phyloP scores from a whole-genome alignment of 805 yeast genomes.

The Candida silvicultrix region DNA sequence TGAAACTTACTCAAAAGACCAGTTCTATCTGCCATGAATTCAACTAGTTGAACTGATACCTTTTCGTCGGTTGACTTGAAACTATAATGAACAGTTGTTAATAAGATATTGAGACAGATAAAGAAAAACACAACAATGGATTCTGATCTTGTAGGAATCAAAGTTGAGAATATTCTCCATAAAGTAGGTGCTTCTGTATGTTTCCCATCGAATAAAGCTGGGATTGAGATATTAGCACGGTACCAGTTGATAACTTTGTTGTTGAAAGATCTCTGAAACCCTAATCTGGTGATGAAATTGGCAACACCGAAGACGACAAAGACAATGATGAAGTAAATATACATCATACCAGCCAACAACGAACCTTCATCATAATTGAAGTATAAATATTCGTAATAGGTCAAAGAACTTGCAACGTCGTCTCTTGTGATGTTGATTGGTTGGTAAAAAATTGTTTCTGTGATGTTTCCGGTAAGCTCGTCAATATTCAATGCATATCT shows the following conservation, averaged over 20 bases:
- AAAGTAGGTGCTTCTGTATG: slow-evolving; percentile 5
- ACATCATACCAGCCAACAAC: slow-evolving; percentile 24
- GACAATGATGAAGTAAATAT: slow-evolving; percentile 33
- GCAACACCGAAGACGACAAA: slow-evolving; percentile 28
- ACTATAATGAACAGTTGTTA: slow-evolving; percentile 10
- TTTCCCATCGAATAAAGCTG: slow-evolving; percentile 14
- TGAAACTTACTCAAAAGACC: slow-evolving; percentile 20
- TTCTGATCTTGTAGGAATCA: slow-evolving; percentile 19
- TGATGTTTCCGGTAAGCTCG: slow-evolving; percentile 3
- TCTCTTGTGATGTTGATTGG: slow-evolving; percentile 8
- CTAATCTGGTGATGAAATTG: slow-evolving; percentile 24
- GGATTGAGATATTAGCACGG: slow-evolving; percentile 15
- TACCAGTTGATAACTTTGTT: slow-evolving; percentile 12
- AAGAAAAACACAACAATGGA: slow-evolving; percentile 28
- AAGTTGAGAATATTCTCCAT: slow-evolving; percentile 6
- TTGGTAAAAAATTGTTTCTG: slow-evolving; percentile 3
- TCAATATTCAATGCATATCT: slow-evolving; percentile 8
- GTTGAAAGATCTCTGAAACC: slow-evolving; percentile 10
- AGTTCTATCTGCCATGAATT: slow-evolving; percentile 16
- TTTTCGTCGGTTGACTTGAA: not conserved
- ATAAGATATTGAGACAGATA: slow-evolving; percentile 19
- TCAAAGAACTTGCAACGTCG: not conserved
- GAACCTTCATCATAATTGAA: slow-evolving; percentile 16
- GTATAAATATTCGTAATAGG: slow-evolving; percentile 3
- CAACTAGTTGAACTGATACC: not conserved